These are phyloP conservation scores for Sphagnum contortum DNA, from an alignment of 225 moss, liverwort and hornwort species.

Conservation along the genomic window DNA sequence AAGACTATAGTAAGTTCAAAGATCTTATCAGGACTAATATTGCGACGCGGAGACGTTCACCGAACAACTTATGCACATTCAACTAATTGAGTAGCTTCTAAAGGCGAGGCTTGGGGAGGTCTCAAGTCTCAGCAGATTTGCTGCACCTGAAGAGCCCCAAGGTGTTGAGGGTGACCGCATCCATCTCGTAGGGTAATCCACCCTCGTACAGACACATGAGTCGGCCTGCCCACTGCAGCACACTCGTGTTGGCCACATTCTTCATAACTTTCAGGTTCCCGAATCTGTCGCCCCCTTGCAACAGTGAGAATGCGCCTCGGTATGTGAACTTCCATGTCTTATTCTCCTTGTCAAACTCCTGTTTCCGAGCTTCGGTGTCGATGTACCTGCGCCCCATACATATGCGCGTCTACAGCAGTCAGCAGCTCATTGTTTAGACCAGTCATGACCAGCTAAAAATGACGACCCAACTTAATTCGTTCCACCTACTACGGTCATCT, in stretches of 20 bases:
- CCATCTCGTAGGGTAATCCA: constrained; percentile 20
- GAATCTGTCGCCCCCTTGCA: constrained; percentile 12
- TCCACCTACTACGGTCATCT: too few species aligned
- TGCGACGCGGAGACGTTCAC: too few species aligned
- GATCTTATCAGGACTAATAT: too few species aligned
- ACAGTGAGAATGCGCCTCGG: constrained; percentile 22
- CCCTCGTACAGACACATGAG: constrained; percentile 30
- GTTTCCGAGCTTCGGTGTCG: constrained; percentile 15
- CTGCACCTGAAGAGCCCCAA: constrained; percentile 3
- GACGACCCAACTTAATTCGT: too few species aligned
- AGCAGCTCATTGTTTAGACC: too few species aligned
- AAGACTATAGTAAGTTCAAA: neutral
- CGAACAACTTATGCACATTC: too few species aligned
- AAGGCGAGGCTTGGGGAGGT: too few species aligned
- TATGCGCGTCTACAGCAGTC: too few species aligned
- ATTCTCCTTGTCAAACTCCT: constrained; percentile 24
- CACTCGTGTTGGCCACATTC: constrained; percentile 33
- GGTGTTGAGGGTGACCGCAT: constrained; percentile 17
- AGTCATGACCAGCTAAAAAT: too few species aligned
- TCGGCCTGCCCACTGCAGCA: constrained; percentile 22
- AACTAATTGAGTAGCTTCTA: too few species aligned
- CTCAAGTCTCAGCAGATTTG: too few species aligned
- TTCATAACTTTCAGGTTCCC: constrained; percentile 30
- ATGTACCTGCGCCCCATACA: constrained; percentile 11
- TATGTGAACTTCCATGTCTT: constrained; percentile 25